Percentiles rank a stretch among this genome's conserved stretches.
phyloP scores from a whole-genome alignment of 1,284 basidiomycete genomes.

The Ustilago shanxiensis region DNA sequence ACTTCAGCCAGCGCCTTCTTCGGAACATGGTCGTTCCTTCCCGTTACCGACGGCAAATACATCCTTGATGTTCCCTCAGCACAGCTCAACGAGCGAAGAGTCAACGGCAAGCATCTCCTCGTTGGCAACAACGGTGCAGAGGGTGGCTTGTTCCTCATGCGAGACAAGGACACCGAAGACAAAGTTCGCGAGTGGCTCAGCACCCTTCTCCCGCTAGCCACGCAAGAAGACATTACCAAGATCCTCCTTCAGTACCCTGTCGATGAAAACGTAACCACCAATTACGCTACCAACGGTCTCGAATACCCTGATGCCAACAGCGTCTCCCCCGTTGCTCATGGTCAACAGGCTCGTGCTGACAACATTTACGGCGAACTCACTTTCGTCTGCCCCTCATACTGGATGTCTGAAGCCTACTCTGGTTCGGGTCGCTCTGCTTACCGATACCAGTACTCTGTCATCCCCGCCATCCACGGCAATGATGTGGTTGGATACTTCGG shows the following conservation, averaged over 20 bases:
- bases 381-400: conserved; percentile 47
- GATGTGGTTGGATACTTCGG: conserved; percentile 39
- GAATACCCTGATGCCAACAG: conserved; percentile 28
- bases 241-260: conserved; percentile 29
- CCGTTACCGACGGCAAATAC: conserved; percentile 36
- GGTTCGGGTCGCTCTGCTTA: conserved; percentile 30
- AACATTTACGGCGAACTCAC: conserved; percentile 48
- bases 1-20: conserved; percentile 28
- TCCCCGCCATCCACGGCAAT: conserved; percentile 36
- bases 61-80: conserved; percentile 21
- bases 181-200: conserved; percentile 24
- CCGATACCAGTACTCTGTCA: conserved; percentile 43
- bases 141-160: conserved; percentile 21
- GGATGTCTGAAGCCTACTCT: conserved; percentile 43
- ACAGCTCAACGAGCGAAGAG: conserved; percentile 11
- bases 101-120: conserved; percentile 32
- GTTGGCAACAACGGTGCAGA: conserved; percentile 45
- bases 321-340: conserved; percentile 25
- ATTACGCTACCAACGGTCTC: conserved; percentile 32
- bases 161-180: conserved; percentile 21
- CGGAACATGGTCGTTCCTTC: conserved; percentile 34
- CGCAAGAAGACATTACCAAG: conserved; percentile 20
- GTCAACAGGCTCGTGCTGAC: conserved; percentile 35
- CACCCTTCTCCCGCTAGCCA: conserved; percentile 23
- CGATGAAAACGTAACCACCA: conserved; percentile 14